Conservation (phyloP, 1,139 yeast species). For the Petasospora rhodanensis region DNA sequence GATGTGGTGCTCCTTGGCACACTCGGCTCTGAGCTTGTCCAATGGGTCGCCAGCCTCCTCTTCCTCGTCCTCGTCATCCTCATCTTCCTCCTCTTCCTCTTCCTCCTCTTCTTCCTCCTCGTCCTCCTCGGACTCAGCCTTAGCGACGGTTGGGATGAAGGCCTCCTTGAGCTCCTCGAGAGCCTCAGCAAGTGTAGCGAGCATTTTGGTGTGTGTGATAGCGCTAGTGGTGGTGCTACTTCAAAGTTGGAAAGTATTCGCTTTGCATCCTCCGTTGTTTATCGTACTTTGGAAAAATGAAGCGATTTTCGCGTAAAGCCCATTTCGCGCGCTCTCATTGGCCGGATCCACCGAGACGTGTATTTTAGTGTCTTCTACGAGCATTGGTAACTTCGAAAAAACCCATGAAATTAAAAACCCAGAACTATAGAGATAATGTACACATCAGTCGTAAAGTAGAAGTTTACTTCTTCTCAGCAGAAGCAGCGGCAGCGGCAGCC, state of each 20-base stretch:
- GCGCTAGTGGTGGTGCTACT: constrained; percentile 1
- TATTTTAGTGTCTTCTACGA: no score
- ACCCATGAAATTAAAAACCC: no score
- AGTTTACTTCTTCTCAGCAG: constrained; percentile 11
- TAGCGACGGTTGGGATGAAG: constrained; percentile 73
- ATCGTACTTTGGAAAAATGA: no score
- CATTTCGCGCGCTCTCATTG: constrained; percentile 17
- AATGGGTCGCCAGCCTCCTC: constrained; percentile 61
- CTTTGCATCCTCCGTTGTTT: no score
- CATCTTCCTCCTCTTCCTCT: constrained; percentile 53
- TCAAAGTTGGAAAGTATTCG: no score
- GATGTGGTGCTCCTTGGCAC: constrained; percentile 58
- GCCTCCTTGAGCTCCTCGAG: constrained; percentile 77
- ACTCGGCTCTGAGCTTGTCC: constrained; percentile 55
- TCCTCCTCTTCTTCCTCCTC: constrained; percentile 29
- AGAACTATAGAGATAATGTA: no score
- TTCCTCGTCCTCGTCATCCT: constrained; percentile 63
- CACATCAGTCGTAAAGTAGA: no score
- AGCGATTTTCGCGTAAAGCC: constrained; percentile 10
- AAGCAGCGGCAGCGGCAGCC: constrained; percentile 22
- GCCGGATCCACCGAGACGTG: no score
- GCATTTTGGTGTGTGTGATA: constrained; percentile 32
- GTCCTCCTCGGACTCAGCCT: constrained; percentile 53
- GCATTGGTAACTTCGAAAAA: no score
- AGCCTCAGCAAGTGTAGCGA: constrained; percentile 49